These are phyloP conservation scores for Phytophthora sp. DNA, from an alignment of 352 stramenopile species.

Conservation along the genomic window DNA sequence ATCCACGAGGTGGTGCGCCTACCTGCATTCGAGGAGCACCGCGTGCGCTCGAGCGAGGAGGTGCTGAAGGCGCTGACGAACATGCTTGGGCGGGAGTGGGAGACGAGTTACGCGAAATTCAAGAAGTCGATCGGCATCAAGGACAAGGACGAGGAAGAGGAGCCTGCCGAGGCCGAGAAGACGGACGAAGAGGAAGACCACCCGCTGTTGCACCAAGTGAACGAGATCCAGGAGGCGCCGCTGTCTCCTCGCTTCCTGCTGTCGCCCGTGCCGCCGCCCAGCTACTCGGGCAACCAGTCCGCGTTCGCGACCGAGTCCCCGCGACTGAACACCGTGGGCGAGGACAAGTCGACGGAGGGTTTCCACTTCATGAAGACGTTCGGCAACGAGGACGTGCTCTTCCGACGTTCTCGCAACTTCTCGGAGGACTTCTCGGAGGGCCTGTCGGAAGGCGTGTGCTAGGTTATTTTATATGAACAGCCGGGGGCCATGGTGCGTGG, in stretches of 20 bases:
- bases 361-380: conserved; percentile 76
- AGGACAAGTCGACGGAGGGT: conserved; percentile 38
- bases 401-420: conserved; percentile 64
- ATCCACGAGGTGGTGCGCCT: conserved; percentile 87
- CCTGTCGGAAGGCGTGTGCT: conserved; percentile 84
- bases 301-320: conserved; percentile 58
- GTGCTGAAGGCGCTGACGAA: conserved; percentile 82
- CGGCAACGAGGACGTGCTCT: conserved; percentile 65
- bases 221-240: conserved; percentile 46
- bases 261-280: conserved; percentile 47
- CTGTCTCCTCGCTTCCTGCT: conserved; percentile 65
- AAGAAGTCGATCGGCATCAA: conserved; percentile 49
- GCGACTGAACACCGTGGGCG: conserved; percentile 43
- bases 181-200: conserved; percentile 25
- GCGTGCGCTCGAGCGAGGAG: conserved; percentile 83
- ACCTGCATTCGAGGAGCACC: conserved; percentile 74
- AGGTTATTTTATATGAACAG: conserved; percentile 44
- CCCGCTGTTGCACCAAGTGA: conserved; percentile 33
- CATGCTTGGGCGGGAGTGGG: conserved; percentile 81
- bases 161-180: conserved; percentile 29
- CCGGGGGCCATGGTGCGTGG: conserved; percentile 4
- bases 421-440: conserved; percentile 81
- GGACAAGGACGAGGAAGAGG: conserved; percentile 37
- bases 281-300: conserved; percentile 39
- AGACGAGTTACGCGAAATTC: conserved; percentile 75